phyloP scores from a whole-genome alignment of 2,329 filamentous ascomycete genomes.

The Nectriaceae sp. region DNA sequence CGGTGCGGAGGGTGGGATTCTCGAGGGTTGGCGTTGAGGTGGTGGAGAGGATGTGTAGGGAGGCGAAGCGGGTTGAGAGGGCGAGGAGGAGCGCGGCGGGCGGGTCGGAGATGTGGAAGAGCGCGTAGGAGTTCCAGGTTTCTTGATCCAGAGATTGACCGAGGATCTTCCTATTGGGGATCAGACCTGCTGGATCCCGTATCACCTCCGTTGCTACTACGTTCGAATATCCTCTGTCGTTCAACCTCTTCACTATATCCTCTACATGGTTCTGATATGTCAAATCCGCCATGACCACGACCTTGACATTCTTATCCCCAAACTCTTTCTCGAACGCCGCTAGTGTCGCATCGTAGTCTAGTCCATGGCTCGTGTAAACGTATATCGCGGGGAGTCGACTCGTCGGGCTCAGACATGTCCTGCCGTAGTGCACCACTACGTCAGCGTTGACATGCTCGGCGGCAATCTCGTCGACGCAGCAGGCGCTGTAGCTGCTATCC shows the following conservation, averaged over 20 bases:
- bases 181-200: conserved; percentile 74
- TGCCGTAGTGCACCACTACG: conserved; percentile 90
- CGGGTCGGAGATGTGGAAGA: conserved; percentile 85
- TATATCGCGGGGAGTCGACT: conserved; percentile 85
- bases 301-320: conserved; percentile 59
- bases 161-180: conserved; percentile 80
- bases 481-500: conserved; percentile 95
- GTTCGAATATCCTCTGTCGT: conserved; percentile 65
- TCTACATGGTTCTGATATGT: conserved; percentile 78
- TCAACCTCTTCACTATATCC: conserved; percentile 56
- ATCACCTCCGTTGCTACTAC: conserved; percentile 71
- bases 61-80: conserved; percentile 77
- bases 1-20: conserved; percentile 46
- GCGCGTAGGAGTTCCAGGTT: conserved; percentile 63
- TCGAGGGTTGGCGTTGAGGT: conserved; percentile 51
- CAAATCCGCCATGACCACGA: conserved; percentile 86
- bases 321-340: conserved; percentile 70
- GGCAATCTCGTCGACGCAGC: conserved; percentile 95
- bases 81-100: conserved; percentile 83
- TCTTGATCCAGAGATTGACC: conserved; percentile 37
- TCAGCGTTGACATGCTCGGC: conserved; percentile 92
- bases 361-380: conserved; percentile 75
- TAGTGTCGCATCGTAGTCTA: conserved; percentile 62
- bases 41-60: conserved; percentile 77
- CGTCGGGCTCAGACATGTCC: conserved; percentile 89